Evolutionary conservation across 331 rosid species (phyloP).

Genomic region (Malus hybrid): DNA sequence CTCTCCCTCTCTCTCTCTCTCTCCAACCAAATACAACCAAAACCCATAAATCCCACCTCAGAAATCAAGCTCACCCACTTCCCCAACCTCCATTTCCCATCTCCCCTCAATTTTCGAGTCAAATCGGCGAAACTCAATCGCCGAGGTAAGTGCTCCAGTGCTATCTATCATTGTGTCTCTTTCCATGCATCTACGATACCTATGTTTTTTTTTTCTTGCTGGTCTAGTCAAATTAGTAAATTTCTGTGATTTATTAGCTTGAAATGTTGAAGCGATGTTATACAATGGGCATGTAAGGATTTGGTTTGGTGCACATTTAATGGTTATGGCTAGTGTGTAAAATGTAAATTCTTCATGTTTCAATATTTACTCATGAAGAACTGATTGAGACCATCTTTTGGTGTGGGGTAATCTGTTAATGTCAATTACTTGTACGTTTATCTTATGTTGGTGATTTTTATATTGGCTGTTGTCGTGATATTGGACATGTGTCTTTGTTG

Average conservation of each 20-base stretch:
- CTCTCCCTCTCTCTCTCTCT: too few species aligned
- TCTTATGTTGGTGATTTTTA: background rate
- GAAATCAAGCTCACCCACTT: too few species aligned
- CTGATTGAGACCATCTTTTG: background rate
- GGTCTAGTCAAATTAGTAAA: background rate
- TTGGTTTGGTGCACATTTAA: background rate
- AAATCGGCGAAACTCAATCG: too few species aligned
- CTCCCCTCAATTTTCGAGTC: too few species aligned
- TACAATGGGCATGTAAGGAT: background rate
- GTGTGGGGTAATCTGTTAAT: background rate
- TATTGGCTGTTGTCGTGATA: background rate
- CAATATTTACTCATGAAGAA: background rate
- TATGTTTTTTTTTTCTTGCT: background rate
- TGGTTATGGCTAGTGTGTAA: background rate
- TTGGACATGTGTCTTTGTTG: constrained; percentile 72
- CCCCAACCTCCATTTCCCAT: too few species aligned
- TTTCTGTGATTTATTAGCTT: background rate
- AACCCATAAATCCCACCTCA: too few species aligned
- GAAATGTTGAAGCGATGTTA: background rate
- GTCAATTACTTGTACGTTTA: background rate
- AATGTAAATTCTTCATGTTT: background rate
- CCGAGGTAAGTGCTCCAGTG: background rate
- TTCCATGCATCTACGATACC: too few species aligned
- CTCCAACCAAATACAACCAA: too few species aligned
- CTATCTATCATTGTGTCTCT: background rate